Percentiles rank a stretch among this genome's conserved stretches.
These are phyloP conservation scores for Colletotrichum ledebouriae DNA, from an alignment of 2,329 filamentous ascomycete genomes.

Conservation along the genomic window DNA sequence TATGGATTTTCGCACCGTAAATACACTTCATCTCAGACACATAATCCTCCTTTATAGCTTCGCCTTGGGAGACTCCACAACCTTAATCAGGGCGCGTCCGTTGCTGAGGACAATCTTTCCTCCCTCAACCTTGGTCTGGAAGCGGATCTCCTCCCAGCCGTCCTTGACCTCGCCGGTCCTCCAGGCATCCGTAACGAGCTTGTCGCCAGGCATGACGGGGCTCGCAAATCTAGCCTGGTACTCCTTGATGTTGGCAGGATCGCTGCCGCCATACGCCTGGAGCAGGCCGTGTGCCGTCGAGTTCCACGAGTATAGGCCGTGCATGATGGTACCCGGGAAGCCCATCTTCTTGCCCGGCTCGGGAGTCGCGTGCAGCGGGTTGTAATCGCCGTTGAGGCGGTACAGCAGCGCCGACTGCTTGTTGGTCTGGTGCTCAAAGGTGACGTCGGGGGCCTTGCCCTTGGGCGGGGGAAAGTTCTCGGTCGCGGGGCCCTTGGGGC, in stretches of 20 bases:
- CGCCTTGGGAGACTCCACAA: constrained; percentile 67
- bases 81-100: constrained; percentile 83
- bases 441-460: constrained; percentile 77
- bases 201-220: constrained; percentile 86
- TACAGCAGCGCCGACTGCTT: constrained; percentile 82
- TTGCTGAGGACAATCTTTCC: constrained; percentile 91
- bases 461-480: constrained; percentile 83
- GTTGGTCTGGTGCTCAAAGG: constrained; percentile 78
- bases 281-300: constrained; percentile 80
- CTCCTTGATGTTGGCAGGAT: constrained; percentile 86
- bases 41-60: constrained; percentile 67
- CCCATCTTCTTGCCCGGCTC: constrained; percentile 91
- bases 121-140: constrained; percentile 81
- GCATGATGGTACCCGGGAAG: constrained; percentile 89
- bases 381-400: constrained; percentile 93
- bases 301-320: constrained; percentile 92
- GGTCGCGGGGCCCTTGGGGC: constrained; percentile 88
- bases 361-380: constrained; percentile 89
- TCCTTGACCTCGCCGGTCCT: constrained; percentile 75
- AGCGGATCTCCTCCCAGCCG: constrained; percentile 85
- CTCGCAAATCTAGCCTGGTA: constrained; percentile 91
- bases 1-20: not conserved
- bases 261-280: constrained; percentile 78
- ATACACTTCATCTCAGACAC: not conserved
- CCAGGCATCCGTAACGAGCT: constrained; percentile 86